Conservation (phyloP, 2,329 filamentous ascomycete genomes). For the Grosmannia penicillata region DNA sequence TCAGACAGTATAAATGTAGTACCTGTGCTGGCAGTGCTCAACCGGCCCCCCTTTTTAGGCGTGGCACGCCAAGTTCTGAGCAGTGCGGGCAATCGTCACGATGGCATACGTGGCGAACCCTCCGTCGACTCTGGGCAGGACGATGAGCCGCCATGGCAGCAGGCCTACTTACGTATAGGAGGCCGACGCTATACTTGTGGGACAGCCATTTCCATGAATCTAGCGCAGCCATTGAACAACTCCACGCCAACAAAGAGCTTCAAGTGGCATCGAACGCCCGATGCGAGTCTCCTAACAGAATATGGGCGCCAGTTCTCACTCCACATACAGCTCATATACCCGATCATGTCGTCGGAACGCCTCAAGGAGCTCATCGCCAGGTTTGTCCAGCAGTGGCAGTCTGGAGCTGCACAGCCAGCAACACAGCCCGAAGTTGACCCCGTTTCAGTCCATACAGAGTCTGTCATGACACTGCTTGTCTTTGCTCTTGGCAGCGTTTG, state of each 20-base stretch:
- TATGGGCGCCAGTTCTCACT: conserved; percentile 3
- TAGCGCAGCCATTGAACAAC: no score
- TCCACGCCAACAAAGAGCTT: no score
- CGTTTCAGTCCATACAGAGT: neutral
- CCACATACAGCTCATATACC: conserved; percentile 7
- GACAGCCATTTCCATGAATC: neutral
- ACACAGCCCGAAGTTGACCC: neutral
- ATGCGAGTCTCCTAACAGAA: neutral
- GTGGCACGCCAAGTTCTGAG: no score
- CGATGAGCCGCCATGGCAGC: neutral
- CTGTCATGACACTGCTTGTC: conserved; percentile 7
- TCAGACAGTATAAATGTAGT: no score
- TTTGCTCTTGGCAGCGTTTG: conserved; percentile 9
- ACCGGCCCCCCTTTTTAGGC: neutral
- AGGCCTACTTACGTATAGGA: neutral
- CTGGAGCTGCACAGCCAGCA: no score
- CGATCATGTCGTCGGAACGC: conserved; percentile 3
- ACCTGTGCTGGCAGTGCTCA: neutral
- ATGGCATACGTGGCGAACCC: no score
- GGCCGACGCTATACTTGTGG: neutral
- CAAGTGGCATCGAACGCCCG: neutral
- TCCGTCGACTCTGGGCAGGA: neutral
- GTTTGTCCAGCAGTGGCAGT: conserved; percentile 1
- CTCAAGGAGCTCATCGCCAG: neutral
- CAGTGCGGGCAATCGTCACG: no score